Evolutionary conservation across 1,139 yeast species (phyloP).

Genomic region (Diutina sp.): DNA sequence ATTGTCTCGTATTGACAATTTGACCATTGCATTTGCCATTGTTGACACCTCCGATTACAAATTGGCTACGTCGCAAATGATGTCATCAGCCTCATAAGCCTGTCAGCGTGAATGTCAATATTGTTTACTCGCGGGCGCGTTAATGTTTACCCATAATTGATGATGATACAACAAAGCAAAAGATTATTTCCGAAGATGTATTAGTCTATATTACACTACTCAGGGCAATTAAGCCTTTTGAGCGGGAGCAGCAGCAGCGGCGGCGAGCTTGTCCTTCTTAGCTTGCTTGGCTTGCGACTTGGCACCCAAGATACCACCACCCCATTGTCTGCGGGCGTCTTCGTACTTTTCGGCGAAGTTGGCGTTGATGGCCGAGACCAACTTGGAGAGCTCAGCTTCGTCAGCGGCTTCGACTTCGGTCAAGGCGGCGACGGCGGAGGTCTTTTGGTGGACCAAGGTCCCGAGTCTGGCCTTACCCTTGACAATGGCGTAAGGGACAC

Average conservation of each 20-base stretch:
- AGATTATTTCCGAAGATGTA: not conserved
- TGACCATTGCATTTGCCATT: too few relatives aligned
- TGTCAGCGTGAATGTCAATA: too few relatives aligned
- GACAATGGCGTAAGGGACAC: conserved; percentile 96
- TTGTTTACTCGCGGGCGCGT: too few relatives aligned
- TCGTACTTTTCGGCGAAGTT: conserved; percentile 91
- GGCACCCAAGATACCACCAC: conserved; percentile 97
- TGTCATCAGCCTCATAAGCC: too few relatives aligned
- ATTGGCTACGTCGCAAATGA: too few relatives aligned
- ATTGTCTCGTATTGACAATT: too few relatives aligned
- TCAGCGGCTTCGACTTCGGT: conserved; percentile 91
- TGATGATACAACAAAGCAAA: too few relatives aligned
- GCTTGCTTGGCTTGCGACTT: conserved; percentile 70
- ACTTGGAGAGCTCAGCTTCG: conserved; percentile 86
- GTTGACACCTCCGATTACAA: too few relatives aligned
- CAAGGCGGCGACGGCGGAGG: conserved; percentile 92
- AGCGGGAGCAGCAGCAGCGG: conserved; percentile 1
- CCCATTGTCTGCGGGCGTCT: conserved; percentile 97
- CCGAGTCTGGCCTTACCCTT: conserved; percentile 99
- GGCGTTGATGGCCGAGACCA: conserved; percentile 83
- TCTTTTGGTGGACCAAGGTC: conserved; percentile 93
- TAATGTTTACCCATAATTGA: too few relatives aligned
- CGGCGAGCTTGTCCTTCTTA: conserved; percentile 17
- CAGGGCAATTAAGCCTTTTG: not conserved
- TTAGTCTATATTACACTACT: conserved; percentile 1